Percentiles rank a stretch among this genome's conserved stretches.
Evolutionary conservation across 108 stramenopile species (phyloP).

Genomic region (Nitzschia palea): DNA sequence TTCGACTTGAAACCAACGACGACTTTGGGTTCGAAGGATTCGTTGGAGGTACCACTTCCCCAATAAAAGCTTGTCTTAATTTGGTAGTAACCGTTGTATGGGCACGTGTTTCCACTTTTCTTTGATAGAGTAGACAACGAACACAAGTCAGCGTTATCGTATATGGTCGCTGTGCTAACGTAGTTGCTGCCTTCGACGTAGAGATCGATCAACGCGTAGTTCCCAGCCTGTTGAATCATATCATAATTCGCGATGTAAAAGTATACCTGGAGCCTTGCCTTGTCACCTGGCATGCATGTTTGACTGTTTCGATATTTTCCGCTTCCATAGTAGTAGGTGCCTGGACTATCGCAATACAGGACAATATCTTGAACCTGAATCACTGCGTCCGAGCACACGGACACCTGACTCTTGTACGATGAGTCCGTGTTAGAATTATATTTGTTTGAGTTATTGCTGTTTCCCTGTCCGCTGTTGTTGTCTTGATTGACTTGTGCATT

Average conservation of each 20-base stretch:
- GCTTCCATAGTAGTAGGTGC: slow-evolving; percentile 61
- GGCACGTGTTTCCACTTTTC: slow-evolving; percentile 32
- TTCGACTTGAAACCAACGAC: slow-evolving; percentile 43
- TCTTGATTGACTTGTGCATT: not conserved
- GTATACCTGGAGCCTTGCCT: slow-evolving; percentile 30
- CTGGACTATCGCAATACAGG: slow-evolving; percentile 52
- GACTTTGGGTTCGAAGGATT: slow-evolving; percentile 29
- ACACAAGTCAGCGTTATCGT: slow-evolving; percentile 38
- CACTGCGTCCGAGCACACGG: slow-evolving; percentile 39
- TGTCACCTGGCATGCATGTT: slow-evolving; percentile 47
- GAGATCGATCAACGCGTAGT: slow-evolving; percentile 28
- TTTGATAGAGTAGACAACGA: slow-evolving; percentile 22
- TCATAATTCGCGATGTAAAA: slow-evolving; percentile 45
- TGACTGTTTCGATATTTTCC: slow-evolving; percentile 51
- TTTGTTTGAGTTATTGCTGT: not conserved
- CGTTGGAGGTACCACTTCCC: slow-evolving; percentile 16
- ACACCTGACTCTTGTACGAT: slow-evolving; percentile 8
- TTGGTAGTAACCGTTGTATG: slow-evolving; percentile 37
- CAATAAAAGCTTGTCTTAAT: slow-evolving; percentile 41
- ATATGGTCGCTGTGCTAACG: slow-evolving; percentile 4
- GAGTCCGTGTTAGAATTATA: not conserved
- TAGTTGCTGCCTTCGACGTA: slow-evolving; percentile 19
- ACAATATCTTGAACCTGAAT: slow-evolving; percentile 43
- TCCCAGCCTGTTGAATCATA: slow-evolving; percentile 9
- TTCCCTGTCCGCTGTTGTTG: not conserved